These are phyloP conservation scores for Breynia disticha DNA, from an alignment of 441 rosid genomes.

Conservation along the genomic window DNA sequence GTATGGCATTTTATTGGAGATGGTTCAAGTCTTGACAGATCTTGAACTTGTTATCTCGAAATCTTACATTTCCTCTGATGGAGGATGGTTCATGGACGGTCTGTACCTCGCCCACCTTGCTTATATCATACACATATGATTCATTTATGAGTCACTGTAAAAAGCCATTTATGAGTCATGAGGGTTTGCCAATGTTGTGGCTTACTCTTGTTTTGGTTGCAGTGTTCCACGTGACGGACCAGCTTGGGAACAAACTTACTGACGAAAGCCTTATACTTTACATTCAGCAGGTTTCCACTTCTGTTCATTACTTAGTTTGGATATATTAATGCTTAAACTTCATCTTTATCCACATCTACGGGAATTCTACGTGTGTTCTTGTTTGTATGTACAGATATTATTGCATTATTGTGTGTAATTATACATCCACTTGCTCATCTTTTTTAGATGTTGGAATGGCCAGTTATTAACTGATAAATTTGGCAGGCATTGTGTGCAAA, in stretches of 20 bases:
- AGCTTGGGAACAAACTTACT: constrained; percentile 67
- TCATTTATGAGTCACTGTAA: constrained; percentile 17
- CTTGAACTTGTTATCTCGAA: constrained; percentile 91
- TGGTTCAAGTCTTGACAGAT: constrained; percentile 93
- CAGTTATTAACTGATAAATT: no score
- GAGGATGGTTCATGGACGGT: constrained; percentile 99
- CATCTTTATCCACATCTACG: not conserved
- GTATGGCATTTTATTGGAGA: constrained; percentile 76
- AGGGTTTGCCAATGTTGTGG: not conserved
- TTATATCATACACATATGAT: not conserved
- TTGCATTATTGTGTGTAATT: no score
- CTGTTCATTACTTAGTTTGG: no score
- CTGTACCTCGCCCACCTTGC: constrained; percentile 13
- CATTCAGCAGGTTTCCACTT: constrained; percentile 55
- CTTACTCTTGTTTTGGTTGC: constrained; percentile 15
- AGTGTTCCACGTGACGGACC: constrained; percentile 98
- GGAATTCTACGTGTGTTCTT: no score
- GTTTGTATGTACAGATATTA: no score
- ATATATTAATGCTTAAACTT: not conserved
- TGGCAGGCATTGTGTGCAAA: constrained; percentile 55
- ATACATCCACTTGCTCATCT: no score
- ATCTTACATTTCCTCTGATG: constrained; percentile 88
- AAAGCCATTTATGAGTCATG: constrained; percentile 13
- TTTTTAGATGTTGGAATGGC: no score
- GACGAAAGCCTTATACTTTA: constrained; percentile 67